phyloP scores from a whole-genome alignment of 805 yeast genomes.

The Brettanomyces naardenensis region DNA sequence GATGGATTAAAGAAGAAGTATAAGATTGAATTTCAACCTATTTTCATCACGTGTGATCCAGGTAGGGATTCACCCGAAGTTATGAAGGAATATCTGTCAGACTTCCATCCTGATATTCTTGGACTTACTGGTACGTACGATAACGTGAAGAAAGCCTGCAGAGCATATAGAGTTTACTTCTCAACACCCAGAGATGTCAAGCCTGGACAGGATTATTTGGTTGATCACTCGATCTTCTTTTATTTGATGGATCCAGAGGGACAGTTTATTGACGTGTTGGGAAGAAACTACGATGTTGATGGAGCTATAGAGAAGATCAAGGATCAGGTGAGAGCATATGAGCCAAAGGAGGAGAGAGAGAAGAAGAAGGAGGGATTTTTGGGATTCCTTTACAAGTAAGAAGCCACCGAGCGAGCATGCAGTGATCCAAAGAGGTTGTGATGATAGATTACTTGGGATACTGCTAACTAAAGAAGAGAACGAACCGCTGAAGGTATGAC shows the following conservation, averaged over 20 bases:
- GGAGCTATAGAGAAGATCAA: slow-evolving; percentile 73
- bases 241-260: slow-evolving; percentile 99
- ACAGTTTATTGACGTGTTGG: slow-evolving; percentile 86
- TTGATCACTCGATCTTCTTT: slow-evolving; percentile 95
- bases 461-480: no score
- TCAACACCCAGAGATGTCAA: slow-evolving; percentile 94
- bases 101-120: slow-evolving; percentile 82
- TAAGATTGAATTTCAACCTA: slow-evolving; percentile 63
- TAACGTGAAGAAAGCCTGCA: slow-evolving; percentile 76
- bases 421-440: no score
- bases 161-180: slow-evolving; percentile 87
- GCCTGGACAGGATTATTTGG: slow-evolving; percentile 94
- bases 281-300: slow-evolving; percentile 77
- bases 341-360: slow-evolving; percentile 66
- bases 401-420: no score
- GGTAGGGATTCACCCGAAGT: slow-evolving; percentile 88
- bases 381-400: slow-evolving; percentile 40
- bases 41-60: slow-evolving; percentile 96
- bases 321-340: slow-evolving; percentile 66
- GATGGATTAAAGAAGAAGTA: slow-evolving; percentile 48
- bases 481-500: no score
- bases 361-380: slow-evolving; percentile 54
- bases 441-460: no score
- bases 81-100: slow-evolving; percentile 70
- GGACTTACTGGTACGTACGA: slow-evolving; percentile 93